These are phyloP conservation scores for Leptographium wingfieldii DNA, from an alignment of 2,329 filamentous ascomycete species.

Conservation along the genomic window DNA sequence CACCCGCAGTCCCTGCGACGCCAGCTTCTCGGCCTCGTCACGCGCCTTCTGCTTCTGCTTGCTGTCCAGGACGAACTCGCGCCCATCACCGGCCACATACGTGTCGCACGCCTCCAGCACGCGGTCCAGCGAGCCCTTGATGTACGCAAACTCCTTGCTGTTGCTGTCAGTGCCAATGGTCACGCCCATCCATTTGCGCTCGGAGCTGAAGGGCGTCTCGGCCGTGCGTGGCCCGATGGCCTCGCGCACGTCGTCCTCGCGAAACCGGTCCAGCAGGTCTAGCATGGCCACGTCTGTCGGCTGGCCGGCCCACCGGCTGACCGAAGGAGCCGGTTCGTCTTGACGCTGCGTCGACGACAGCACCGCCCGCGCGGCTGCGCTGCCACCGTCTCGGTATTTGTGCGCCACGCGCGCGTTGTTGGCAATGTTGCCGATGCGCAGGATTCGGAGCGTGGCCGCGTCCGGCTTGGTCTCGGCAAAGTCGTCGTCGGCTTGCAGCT, in stretches of 20 bases:
- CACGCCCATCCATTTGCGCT: slow-evolving; percentile 98
- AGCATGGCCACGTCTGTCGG: slow-evolving; percentile 96
- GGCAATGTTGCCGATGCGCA: slow-evolving; percentile 90
- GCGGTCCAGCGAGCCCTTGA: slow-evolving; percentile 88
- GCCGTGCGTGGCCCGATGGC: slow-evolving; percentile 68
- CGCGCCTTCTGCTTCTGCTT: slow-evolving; percentile 60
- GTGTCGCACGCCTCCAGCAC: slow-evolving; percentile 80
- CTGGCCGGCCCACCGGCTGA: slow-evolving; percentile 91
- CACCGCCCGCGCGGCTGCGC: slow-evolving; percentile 62
- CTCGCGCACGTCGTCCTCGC: slow-evolving; percentile 82
- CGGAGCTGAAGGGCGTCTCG: slow-evolving; percentile 92
- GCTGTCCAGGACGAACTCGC: slow-evolving; percentile 75
- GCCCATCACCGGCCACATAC: slow-evolving; percentile 74
- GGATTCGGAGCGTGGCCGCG: slow-evolving; percentile 62
- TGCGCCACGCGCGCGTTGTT: slow-evolving; percentile 82
- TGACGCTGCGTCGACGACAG: slow-evolving; percentile 70
- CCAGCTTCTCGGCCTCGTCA: slow-evolving; percentile 74
- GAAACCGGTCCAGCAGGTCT: slow-evolving; percentile 80
- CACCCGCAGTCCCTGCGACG: slow-evolving; percentile 76
- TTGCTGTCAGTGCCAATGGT: slow-evolving; percentile 57
- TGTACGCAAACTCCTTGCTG: slow-evolving; percentile 70
- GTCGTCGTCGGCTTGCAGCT: slow-evolving; percentile 43
- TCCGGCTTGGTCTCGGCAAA: slow-evolving; percentile 47
- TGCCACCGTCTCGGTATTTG: slow-evolving; percentile 49
- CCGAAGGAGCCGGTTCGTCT: slow-evolving; percentile 41